Evolutionary conservation across 176 grass and related monocot genomes (phyloP).

Genomic region (Dactylis glomerata): DNA sequence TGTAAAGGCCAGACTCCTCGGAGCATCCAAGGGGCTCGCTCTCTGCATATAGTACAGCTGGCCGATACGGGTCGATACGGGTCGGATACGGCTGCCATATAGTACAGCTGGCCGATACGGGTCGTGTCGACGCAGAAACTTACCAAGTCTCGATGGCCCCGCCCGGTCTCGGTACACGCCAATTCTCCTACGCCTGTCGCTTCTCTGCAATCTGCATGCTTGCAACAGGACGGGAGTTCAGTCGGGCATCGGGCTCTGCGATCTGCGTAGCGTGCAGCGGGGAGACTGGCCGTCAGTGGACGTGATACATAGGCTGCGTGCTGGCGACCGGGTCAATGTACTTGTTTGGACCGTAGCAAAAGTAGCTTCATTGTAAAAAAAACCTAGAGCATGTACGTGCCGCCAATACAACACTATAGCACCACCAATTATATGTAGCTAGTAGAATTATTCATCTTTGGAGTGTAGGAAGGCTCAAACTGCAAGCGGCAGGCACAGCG

Average conservation of each 20-base stretch:
- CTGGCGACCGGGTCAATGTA: neutral
- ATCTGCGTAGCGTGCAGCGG: neutral
- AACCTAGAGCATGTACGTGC: neutral
- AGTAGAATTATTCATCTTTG: neutral
- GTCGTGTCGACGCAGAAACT: slow-evolving; percentile 2
- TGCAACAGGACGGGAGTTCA: neutral
- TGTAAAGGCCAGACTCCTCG: neutral
- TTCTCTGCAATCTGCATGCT: neutral
- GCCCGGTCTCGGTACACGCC: neutral
- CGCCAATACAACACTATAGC: neutral
- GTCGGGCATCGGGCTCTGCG: slow-evolving; percentile 4
- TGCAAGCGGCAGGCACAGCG: neutral
- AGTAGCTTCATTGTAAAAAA: neutral
- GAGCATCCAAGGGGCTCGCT: slow-evolving; percentile 25
- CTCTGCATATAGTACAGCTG: neutral
- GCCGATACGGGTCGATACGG: neutral
- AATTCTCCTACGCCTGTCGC: neutral
- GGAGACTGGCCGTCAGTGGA: neutral
- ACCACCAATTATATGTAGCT: neutral
- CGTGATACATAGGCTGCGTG: neutral
- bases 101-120: neutral
- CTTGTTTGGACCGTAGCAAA: neutral
- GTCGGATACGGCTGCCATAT: no score
- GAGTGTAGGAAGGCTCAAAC: neutral
- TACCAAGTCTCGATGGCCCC: neutral